These are phyloP conservation scores for Starmerella geochares DNA, from an alignment of 805 yeast species.

Conservation along the genomic window DNA sequence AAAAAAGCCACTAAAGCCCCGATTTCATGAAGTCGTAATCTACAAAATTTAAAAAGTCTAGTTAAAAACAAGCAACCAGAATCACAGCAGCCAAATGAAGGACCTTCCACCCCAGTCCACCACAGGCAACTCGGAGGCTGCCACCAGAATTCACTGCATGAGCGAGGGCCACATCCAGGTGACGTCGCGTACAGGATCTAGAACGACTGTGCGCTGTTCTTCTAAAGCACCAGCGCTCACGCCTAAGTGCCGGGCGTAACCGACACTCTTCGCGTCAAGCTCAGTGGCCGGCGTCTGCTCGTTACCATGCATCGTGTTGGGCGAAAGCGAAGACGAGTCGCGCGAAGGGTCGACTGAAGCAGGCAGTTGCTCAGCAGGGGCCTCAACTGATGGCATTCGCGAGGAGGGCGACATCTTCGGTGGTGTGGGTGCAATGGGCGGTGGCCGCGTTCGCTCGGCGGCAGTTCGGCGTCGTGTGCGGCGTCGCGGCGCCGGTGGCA, in stretches of 20 bases:
- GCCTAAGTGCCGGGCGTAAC: neutral
- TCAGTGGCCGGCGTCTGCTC: no score
- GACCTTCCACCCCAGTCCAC: no score
- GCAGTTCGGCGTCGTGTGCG: neutral
- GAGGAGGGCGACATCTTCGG: constrained; percentile 6
- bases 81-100: no score
- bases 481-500: constrained; percentile 23
- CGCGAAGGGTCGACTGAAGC: neutral
- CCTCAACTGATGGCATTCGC: neutral
- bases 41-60: neutral
- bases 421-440: constrained; percentile 6
- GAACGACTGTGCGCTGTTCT: neutral
- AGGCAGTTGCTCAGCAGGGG: neutral
- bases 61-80: neutral
- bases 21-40: neutral
- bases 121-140: no score
- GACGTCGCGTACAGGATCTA: constrained; percentile 3
- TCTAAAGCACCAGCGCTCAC: constrained; percentile 1
- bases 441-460: neutral
- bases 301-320: neutral
- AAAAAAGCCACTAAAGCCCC: neutral
- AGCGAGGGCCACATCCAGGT: constrained; percentile 7
- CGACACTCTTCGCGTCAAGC: no score
- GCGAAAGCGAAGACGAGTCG: neutral
- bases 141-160: neutral